A percentile compares a stretch with the other conserved stretches of the same genome.
Evolutionary conservation across 2,329 filamentous ascomycete genomes (phyloP).

Genomic region (Plenodomus biglobosus): DNA sequence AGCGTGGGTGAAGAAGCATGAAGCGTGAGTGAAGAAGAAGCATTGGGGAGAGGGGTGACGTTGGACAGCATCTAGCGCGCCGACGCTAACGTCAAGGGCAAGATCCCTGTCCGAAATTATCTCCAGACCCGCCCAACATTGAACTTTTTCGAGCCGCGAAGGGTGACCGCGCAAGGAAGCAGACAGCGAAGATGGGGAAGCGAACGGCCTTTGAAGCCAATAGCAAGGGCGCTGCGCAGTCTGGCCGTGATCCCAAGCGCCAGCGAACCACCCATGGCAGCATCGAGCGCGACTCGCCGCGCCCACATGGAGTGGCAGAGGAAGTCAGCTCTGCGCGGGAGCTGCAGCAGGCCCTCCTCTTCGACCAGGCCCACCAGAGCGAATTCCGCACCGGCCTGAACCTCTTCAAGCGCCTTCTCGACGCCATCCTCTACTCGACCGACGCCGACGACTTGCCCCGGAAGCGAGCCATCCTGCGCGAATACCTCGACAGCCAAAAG

Average conservation of each 20-base stretch:
- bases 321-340: constrained; percentile 40
- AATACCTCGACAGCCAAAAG: constrained; percentile 67
- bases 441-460: constrained; percentile 51
- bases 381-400: constrained; percentile 56
- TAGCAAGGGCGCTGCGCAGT: constrained; percentile 16
- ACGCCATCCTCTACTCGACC: constrained; percentile 60
- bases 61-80: constrained; percentile 8
- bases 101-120: constrained; percentile 19
- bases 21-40: background rate
- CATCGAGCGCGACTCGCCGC: constrained; percentile 29
- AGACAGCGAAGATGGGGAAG: constrained; percentile 32
- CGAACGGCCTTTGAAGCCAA: constrained; percentile 38
- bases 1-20: too few relatives aligned
- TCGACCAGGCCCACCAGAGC: constrained; percentile 39
- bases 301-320: constrained; percentile 21
- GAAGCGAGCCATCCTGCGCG: constrained; percentile 63
- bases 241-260: constrained; percentile 34
- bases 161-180: constrained; percentile 7
- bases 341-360: constrained; percentile 41
- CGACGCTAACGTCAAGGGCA: constrained; percentile 8
- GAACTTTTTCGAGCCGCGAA: constrained; percentile 20
- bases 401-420: constrained; percentile 71
- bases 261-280: constrained; percentile 32
- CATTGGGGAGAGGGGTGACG: constrained; percentile 1
- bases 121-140: constrained; percentile 5